Percentiles rank a stretch among this genome's conserved stretches.
These are phyloP conservation scores for Pistacia integerrima DNA, from an alignment of 345 rosid genomes.

Conservation along the genomic window DNA sequence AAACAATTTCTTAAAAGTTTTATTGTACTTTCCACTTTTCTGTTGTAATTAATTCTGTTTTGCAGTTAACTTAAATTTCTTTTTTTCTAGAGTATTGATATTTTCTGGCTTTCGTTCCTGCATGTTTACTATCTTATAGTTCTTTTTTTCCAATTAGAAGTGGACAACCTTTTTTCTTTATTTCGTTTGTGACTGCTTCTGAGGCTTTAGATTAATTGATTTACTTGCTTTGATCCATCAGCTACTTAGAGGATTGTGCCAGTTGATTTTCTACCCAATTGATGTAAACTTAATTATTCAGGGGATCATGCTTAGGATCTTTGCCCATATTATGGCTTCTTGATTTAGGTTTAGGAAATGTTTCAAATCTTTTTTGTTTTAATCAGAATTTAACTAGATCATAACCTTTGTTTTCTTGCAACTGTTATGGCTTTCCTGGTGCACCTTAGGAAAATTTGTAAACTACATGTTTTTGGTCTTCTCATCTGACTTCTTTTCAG, in stretches of 20 bases:
- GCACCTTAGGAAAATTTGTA: neutral
- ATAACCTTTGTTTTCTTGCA: neutral
- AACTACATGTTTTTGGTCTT: neutral
- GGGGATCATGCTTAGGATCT: neutral
- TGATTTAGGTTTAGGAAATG: neutral
- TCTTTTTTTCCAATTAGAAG: slow-evolving; percentile 5
- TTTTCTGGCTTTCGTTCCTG: neutral
- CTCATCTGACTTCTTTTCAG: neutral
- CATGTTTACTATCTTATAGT: neutral
- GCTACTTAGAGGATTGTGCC: neutral
- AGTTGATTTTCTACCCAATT: neutral
- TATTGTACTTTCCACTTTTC: neutral
- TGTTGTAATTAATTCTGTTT: neutral
- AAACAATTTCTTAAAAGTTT: neutral
- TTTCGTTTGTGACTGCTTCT: neutral
- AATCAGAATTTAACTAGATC: neutral
- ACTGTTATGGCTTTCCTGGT: neutral
- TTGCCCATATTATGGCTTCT: neutral
- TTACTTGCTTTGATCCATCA: neutral
- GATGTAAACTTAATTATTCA: neutral
- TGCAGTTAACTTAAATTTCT: neutral
- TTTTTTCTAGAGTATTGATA: neutral
- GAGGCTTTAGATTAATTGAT: neutral
- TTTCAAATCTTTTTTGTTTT: neutral
- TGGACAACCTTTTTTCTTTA: neutral